These are phyloP conservation scores for Colletotrichum somersetense DNA, from an alignment of 2,329 filamentous ascomycete genomes.

Conservation along the genomic window DNA sequence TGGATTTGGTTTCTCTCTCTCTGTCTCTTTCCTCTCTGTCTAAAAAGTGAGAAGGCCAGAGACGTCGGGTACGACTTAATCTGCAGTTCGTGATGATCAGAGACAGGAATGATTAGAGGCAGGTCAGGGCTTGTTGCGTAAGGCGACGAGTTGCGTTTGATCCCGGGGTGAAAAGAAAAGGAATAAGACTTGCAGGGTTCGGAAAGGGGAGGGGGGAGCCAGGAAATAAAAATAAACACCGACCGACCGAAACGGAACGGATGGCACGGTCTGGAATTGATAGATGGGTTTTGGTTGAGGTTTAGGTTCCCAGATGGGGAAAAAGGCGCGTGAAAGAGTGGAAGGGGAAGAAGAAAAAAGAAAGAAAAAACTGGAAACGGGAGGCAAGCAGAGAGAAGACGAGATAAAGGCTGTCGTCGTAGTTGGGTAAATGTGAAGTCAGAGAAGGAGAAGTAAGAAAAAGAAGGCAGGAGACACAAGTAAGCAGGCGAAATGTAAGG, in stretches of 20 bases:
- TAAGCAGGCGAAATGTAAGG: conserved; percentile 30
- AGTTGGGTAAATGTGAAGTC: conserved; percentile 5
- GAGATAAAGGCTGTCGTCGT: conserved; percentile 20
- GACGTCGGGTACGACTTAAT: not conserved
- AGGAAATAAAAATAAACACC: conserved; percentile 15
- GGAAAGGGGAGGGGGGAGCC: not conserved
- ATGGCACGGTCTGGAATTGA: conserved; percentile 26
- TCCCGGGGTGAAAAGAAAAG: conserved; percentile 16
- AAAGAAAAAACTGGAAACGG: conserved; percentile 19
- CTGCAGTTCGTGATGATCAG: conserved; percentile 10
- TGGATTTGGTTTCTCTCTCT: conserved; percentile 7
- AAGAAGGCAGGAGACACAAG: conserved; percentile 18
- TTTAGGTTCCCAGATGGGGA: conserved; percentile 5
- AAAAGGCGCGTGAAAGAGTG: not conserved
- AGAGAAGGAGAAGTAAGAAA: not conserved
- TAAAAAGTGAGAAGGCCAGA: conserved; percentile 4
- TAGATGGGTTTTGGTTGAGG: conserved; percentile 19
- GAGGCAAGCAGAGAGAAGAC: not conserved
- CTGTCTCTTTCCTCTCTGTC: not conserved
- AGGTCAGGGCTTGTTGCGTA: not conserved
- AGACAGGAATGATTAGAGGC: conserved; percentile 13
- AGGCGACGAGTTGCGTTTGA: conserved; percentile 14
- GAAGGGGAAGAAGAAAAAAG: not conserved
- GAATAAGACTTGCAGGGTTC: conserved; percentile 17
- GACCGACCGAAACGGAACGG: conserved; percentile 26